Conservation (phyloP, 805 yeast species). For the Brettanomyces anomalus region DNA sequence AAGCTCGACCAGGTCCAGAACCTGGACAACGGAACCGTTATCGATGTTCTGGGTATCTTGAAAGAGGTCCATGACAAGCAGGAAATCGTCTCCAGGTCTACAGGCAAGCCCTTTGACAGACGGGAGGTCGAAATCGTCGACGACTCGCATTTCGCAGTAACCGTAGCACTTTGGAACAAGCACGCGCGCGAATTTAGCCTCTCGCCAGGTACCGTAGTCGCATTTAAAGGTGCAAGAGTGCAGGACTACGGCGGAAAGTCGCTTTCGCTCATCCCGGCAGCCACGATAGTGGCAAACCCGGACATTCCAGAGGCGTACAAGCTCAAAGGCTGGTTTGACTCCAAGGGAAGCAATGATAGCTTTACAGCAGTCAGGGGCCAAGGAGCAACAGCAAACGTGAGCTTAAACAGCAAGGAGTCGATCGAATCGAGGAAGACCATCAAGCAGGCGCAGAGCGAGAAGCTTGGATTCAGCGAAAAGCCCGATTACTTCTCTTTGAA, state of each 20-base stretch:
- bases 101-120: conserved; percentile 88
- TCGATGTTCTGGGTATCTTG: conserved; percentile 85
- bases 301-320: conserved; percentile 82
- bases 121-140: conserved; percentile 86
- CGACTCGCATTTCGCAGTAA: conserved; percentile 64
- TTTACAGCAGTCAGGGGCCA: conserved; percentile 52
- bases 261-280: conserved; percentile 70
- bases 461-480: conserved; percentile 64
- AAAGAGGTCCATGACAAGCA: conserved; percentile 66
- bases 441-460: conserved; percentile 52
- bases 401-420: conserved; percentile 28
- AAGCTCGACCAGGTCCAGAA: conserved; percentile 58
- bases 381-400: conserved; percentile 23
- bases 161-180: conserved; percentile 86
- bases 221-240: conserved; percentile 83
- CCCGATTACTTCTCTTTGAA: conserved; percentile 73
- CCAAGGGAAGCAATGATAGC: conserved; percentile 54
- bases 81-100: conserved; percentile 74
- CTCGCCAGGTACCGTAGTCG: conserved; percentile 77
- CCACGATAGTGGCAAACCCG: conserved; percentile 72
- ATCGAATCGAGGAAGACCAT: conserved; percentile 58
- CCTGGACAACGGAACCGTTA: conserved; percentile 58
- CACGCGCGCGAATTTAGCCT: conserved; percentile 69
- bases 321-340: conserved; percentile 92
- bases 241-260: conserved; percentile 84